Evolutionary conservation across 2,329 filamentous ascomycete genomes (phyloP).

Genomic region (Xylaria sp.): DNA sequence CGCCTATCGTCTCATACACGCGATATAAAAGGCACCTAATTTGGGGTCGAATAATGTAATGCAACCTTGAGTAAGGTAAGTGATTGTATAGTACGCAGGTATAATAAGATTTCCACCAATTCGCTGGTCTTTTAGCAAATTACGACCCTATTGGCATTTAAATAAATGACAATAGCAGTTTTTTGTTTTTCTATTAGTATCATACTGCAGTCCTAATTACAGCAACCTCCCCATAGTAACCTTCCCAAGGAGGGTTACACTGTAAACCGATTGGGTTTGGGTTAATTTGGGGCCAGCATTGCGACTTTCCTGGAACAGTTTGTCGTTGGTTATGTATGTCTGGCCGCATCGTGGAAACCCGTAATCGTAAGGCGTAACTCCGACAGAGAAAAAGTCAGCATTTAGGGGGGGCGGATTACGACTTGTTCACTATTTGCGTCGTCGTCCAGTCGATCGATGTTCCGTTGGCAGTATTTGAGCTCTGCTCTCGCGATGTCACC

Average conservation of each 20-base stretch:
- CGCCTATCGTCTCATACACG: background rate
- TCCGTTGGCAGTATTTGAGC: background rate
- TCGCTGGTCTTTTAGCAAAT: no score
- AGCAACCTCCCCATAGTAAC: no score
- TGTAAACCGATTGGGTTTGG: background rate
- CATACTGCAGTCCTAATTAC: no score
- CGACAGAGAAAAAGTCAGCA: constrained; percentile 1
- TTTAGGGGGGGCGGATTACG: constrained; percentile 16
- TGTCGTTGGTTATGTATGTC: background rate
- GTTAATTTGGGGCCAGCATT: constrained; percentile 1
- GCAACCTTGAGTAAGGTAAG: no score
- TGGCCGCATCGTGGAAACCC: constrained; percentile 2
- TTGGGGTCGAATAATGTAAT: no score
- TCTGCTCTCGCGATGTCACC: background rate
- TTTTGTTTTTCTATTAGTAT: no score
- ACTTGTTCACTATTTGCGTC: constrained; percentile 15
- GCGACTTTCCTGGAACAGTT: constrained; percentile 3
- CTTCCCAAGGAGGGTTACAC: no score
- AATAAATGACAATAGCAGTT: no score
- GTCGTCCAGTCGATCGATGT: constrained; percentile 9
- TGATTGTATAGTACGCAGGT: no score
- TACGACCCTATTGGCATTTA: no score
- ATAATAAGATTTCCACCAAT: no score
- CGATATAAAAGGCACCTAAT: no score
- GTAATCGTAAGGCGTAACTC: background rate